These are phyloP conservation scores for Cavenderia fasciculata DNA, from an alignment of 78 protist species.

Conservation along the genomic window DNA sequence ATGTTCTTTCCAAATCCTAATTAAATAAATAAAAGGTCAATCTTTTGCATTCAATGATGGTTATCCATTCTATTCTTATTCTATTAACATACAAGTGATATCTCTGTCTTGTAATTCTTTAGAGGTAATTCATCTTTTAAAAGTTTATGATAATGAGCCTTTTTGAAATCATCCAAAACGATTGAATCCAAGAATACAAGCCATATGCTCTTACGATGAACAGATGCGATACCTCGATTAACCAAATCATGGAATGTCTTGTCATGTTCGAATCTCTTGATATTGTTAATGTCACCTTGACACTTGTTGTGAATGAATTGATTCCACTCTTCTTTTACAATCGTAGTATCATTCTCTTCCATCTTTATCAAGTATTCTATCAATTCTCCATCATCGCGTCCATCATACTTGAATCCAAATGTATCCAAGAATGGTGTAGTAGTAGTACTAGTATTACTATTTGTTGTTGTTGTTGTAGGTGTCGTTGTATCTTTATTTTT, in stretches of 20 bases:
- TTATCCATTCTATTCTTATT: not conserved
- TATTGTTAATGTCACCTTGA: conserved; percentile 12
- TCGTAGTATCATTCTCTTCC: not conserved
- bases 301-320: conserved; percentile 31
- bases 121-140: conserved; percentile 2
- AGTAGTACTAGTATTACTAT: too few relatives aligned
- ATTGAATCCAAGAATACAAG: conserved; percentile 8
- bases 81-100: not conserved
- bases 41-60: not conserved
- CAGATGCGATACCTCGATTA: conserved; percentile 19
- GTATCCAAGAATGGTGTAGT: conserved; percentile 31
- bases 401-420: conserved; percentile 32
- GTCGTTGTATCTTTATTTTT: too few relatives aligned
- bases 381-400: not conserved
- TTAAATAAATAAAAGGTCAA: not conserved
- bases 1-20: conserved; percentile 72
- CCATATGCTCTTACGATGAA: conserved; percentile 32
- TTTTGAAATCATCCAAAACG: conserved; percentile 31
- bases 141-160: conserved; percentile 21
- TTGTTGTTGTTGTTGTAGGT: too few relatives aligned
- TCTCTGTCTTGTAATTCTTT: conserved; percentile 1
- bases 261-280: conserved; percentile 2
- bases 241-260: conserved; percentile 11
- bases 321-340: conserved; percentile 19
- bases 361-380: conserved; percentile 5